Base-by-base conservation (phyloP, 208 protist genomes). In the Vickermania ingenoplastis region DNA sequence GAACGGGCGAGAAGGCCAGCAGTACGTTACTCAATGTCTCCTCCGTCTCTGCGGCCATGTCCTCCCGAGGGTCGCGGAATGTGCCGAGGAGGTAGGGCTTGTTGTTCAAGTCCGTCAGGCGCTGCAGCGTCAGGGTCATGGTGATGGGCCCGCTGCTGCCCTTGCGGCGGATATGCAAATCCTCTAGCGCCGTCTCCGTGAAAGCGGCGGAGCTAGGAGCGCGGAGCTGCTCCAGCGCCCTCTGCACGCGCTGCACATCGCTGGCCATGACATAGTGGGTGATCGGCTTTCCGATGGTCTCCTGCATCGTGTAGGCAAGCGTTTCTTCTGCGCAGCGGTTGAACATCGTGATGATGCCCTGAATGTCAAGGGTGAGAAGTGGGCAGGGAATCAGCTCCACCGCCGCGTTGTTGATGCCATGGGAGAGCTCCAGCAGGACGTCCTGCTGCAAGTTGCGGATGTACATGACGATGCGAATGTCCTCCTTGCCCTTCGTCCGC, bases 221-320 rank as follows among this genome's bases (percentile, higher is more conserved):
- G 11, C 21, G 30, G 58, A 71, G 71, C 49, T 25, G 17, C n/a
- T 31, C 4, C 5, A 73, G 45, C 41, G 70, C 65, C 13, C 23
- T 54, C 22, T 60, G 55, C 57, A 72, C 36, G 28, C 71, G 28
- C 25, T 51, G 13, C 3, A 61, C 30, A 28, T 23, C 11, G 14
- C 14, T 4, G 3, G 68, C 52, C 27, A 63, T 59, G 17, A 73
- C 28, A 5, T 61, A 29, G n/a, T 27, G 27, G 45, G 72, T 41
- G 11, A 45, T n/a, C 25, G 72, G 72, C 51, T 45, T 24, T 21
- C 66, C 66, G 3, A 73, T 7, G 13, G 65, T 24, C 58, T 73
- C 68, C 5, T 2, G 4, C 11, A 17, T 22, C 3, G 5, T 17
- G 53, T 72, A 73, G 14, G 63, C 68, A 50, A 67, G 72, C 29